A percentile compares a stretch with the other conserved stretches of the same genome.
phyloP scores from a whole-genome alignment of 1,284 basidiomycete genomes.

The Cystobasidium pallidum region DNA sequence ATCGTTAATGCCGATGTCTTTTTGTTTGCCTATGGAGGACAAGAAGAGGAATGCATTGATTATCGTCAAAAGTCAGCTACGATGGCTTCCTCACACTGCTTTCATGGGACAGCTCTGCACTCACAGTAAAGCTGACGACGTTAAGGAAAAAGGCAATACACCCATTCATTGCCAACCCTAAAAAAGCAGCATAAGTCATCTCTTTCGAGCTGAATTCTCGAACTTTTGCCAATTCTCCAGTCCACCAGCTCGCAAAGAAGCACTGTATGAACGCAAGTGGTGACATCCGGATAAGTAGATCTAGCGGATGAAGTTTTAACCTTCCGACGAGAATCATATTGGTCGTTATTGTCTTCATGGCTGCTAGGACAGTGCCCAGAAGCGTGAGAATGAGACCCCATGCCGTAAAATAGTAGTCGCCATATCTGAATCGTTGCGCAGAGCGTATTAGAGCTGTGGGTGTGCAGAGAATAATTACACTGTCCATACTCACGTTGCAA shows the following conservation, averaged over 20 bases:
- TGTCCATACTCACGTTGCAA: conserved; percentile 62
- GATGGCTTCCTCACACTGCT: too few relatives aligned
- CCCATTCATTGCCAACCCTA: conserved; percentile 71
- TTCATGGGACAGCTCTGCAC: conserved; percentile 1
- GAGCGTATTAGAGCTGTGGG: too few relatives aligned
- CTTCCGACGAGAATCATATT: conserved; percentile 59
- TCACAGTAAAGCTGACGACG: conserved; percentile 75
- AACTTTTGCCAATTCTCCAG: conserved; percentile 75
- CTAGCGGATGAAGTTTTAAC: conserved; percentile 74
- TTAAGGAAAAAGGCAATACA: conserved; percentile 85
- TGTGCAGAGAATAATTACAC: background rate
- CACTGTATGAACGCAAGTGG: conserved; percentile 88
- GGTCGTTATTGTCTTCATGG: conserved; percentile 86
- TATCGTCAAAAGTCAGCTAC: too few relatives aligned
- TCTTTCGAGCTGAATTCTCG: conserved; percentile 62
- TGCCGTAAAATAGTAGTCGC: conserved; percentile 61
- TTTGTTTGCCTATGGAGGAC: conserved; percentile 84
- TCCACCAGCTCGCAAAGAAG: conserved; percentile 67
- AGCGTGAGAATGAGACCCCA: conserved; percentile 82
- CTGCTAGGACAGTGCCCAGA: conserved; percentile 82
- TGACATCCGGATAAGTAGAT: conserved; percentile 79
- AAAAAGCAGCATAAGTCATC: conserved; percentile 59
- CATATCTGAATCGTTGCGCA: too few relatives aligned
- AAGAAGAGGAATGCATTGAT: too few relatives aligned
- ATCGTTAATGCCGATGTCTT: conserved; percentile 82